Evolutionary conservation across 768 basidiomycete genomes (phyloP), one percentile per base, ranked within the genome.

Genomic region (Podaxis sp.): DNA sequence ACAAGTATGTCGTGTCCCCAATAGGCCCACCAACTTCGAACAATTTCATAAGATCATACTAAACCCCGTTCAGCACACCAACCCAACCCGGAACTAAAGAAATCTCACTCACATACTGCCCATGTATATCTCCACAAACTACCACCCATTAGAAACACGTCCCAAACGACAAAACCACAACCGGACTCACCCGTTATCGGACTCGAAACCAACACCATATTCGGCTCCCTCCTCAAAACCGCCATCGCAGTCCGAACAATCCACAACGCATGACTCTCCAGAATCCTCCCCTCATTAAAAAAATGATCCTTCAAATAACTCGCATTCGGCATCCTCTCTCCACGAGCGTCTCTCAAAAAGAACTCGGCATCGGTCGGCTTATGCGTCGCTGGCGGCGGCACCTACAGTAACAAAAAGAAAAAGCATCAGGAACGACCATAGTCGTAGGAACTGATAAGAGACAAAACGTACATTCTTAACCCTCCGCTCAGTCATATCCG

Each of bases 1-100:
- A 98, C 49, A 97, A 79, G 79, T 98, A 99, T 20, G 87, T 81
- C 64, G 89, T 97, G 38, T 96, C 90, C 15, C 78, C 74, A 52
- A 95, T 82, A 65, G 85, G 86, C 2, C 96, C 96, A 33, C 96
- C 96, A 36, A 98, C 89, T 69, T 97, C 96, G 69, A 98, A 95
- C 44, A 98, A 82, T 76, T 99, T 97, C 93, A 99, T 96, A 63
- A 99, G 81, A 76, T 99, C 96, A 73, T 95, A 99, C 95, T 98
- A 70, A 30, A 53, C 28, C 26, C 53, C 56, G 41, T 58, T 62
- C 44, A 37, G 8, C 50, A 40, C 48, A 51, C 5, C 11, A 11
- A 44, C 6, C 2, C 33, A 24, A 56, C 11, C 38, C 52, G 17
- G 12, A 36, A 64, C 15, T 24, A 36, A 20, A 40, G 17, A 44